Evolutionary conservation across 495 filamentous ascomycete species (phyloP), one percentile per base, ranked within the genome.

Genomic region (Sabuloglossum arenarium): DNA sequence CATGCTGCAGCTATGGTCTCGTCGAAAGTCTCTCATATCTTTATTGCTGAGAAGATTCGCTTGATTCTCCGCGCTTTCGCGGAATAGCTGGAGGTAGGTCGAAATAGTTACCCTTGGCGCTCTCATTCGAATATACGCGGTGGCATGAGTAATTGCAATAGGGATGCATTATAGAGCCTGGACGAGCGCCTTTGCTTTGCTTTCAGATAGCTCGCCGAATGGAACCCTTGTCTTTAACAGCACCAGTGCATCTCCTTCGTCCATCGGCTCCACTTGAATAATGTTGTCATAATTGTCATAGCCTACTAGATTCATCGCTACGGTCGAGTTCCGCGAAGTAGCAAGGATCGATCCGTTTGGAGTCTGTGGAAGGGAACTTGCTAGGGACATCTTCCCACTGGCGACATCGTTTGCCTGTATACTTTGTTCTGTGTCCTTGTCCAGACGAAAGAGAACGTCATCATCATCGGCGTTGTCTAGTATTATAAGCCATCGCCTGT

Each of bases 71-170:
- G 1, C 57, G 27, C 16, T 31, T 31, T 27, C 39, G 11, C n/a
- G 24, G 12, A 58, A 37, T n/a, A 24, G 27, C 12, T 25, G 14
- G 14, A 46, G 34, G 27, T 59, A 59, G 0, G 21, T 43, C 31
- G 29, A 23, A n/a, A 59, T 47, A 11, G 54, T 59, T 11, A 58
- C 31, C 3, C 39, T 43, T 4, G 39, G 39, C 14, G 6, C 28
- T 25, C 69, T 75, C 54, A 69, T 61, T 46, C 67, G 66, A 19
- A 78, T 75, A 56, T 70, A 78, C 6, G 71, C 65, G 10, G 71
- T 64, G 11, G 73, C 73, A 58, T 76, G 72, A 9, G 64, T 61
- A 58, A 75, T 24, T 3, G 39, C 39, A 1, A 43, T 16, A 43
- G 39, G 39, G 3, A 75, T 66, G 34, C 67, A 56, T 9, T 49